Percentiles rank a stretch among this genome's conserved stretches.
These are phyloP conservation scores for Debaryomyces psychrophilus DNA, from an alignment of 1,139 yeast genomes.

Conservation along the genomic window DNA sequence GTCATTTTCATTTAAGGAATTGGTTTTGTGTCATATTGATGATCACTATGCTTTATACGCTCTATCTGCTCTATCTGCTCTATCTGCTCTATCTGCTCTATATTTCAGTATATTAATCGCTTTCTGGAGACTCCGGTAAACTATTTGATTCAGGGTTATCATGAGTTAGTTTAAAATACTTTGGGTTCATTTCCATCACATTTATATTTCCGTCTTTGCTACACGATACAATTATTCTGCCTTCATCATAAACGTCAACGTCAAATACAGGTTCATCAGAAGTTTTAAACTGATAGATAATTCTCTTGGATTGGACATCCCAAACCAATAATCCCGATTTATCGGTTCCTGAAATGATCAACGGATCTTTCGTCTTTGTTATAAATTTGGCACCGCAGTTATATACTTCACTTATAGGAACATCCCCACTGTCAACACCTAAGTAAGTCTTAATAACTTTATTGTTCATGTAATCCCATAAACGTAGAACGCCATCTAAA, in stretches of 20 bases:
- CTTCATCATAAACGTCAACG: slow-evolving; percentile 44
- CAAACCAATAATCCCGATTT: slow-evolving; percentile 63
- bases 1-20: background rate
- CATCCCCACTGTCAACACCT: slow-evolving; percentile 30
- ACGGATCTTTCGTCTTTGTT: slow-evolving; percentile 33
- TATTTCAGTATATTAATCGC: background rate
- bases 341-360: slow-evolving; percentile 71
- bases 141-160: background rate
- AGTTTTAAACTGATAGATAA: slow-evolving; percentile 40
- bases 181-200: slow-evolving; percentile 27
- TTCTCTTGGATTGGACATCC: slow-evolving; percentile 72
- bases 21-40: background rate
- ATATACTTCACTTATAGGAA: slow-evolving; percentile 46
- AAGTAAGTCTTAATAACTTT: slow-evolving; percentile 74
- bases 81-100: background rate
- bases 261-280: slow-evolving; percentile 48
- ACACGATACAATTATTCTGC: slow-evolving; percentile 45
- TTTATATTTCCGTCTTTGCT: slow-evolving; percentile 29
- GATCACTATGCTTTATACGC: background rate
- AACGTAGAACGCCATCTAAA: slow-evolving; percentile 73
- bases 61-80: background rate
- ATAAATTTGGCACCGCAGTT: slow-evolving; percentile 55
- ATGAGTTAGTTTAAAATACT: slow-evolving; percentile 12
- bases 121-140: slow-evolving; percentile 1
- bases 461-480: slow-evolving; percentile 85